Base-by-base conservation (phyloP, 192 early-diverging fungal species). In the Coemansia sp. region DNA sequence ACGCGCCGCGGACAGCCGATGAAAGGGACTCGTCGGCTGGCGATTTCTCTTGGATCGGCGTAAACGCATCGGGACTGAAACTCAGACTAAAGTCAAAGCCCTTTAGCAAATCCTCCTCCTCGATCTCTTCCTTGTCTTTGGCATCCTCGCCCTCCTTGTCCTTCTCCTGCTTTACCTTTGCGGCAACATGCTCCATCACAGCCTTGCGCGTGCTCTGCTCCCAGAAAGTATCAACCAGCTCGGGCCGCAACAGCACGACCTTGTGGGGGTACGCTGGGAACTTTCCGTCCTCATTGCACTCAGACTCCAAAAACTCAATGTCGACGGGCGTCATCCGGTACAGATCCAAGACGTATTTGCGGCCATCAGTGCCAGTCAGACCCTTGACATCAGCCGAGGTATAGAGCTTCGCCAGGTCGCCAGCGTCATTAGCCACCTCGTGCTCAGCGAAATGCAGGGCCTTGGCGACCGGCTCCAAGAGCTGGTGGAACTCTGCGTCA, bases 371-470 rank as follows among this genome's bases (percentile, higher is more conserved):
- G 44, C 96, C 95, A 20, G 91, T 70, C 49, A 99, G 86, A 12
- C 96, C 95, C 84, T 98, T 99, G 58, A 90, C 89, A 52, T 99
- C 97, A 10, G 92, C 75, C 3, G 95, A 95, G 0, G 92, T 92
- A 62, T 85, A 89, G 11, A 99, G 84, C 40, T 80, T 83, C 29
- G 85, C 82, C 52, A 86, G 73, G 3, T 85, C 78, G 29, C 86
- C 92, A 24, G 88, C 78, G 20, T 64, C 89, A 83, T 95, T 90
- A 3, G 76, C 61, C 27, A 24, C 50, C 24, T 29, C 24, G 50
- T 99, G 95, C 63, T 91, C 85, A 35, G 85, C 89, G 65, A 97
- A 76, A 60, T 94, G 94, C 10, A 98, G 83, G 3, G 87, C 82
- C 58, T 90, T 89, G 29, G 94, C 93, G 39, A 94, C 79, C 32